Conservation (phyloP, 768 basidiomycete species). For the Amanita polypyramis region DNA sequence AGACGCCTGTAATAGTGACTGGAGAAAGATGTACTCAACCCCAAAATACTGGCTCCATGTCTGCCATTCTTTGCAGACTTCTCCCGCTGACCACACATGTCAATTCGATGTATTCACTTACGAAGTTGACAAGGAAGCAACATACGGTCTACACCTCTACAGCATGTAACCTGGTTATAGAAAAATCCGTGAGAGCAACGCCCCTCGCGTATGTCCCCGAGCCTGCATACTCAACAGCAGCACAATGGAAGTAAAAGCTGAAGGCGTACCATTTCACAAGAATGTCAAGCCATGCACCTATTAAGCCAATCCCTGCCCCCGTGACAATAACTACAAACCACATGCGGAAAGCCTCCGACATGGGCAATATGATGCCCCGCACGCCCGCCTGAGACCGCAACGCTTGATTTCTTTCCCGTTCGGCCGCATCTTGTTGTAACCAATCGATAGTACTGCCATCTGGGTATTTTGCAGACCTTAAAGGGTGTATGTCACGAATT, state of each 20-base stretch:
- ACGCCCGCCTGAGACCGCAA: slow-evolving; percentile 42
- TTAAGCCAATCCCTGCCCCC: slow-evolving; percentile 55
- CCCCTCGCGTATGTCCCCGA: slow-evolving; percentile 61
- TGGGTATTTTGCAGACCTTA: slow-evolving; percentile 31
- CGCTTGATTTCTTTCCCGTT: slow-evolving; percentile 43
- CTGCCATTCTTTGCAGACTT: slow-evolving; percentile 55
- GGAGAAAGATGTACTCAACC: slow-evolving; percentile 43
- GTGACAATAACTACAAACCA: slow-evolving; percentile 63
- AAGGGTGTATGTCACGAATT: slow-evolving; percentile 16
- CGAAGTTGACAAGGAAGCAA: slow-evolving; percentile 10
- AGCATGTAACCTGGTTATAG: slow-evolving; percentile 64
- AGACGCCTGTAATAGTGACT: slow-evolving; percentile 54
- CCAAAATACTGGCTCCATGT: slow-evolving; percentile 55
- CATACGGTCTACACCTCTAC: slow-evolving; percentile 54
- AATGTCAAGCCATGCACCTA: slow-evolving; percentile 65
- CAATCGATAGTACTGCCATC: slow-evolving; percentile 63
- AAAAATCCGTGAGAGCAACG: slow-evolving; percentile 59
- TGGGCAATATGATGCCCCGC: slow-evolving; percentile 42
- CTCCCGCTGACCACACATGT: slow-evolving; percentile 37
- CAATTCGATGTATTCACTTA: slow-evolving; percentile 1
- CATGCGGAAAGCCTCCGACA: slow-evolving; percentile 46
- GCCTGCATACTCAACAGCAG: slow-evolving; percentile 26
- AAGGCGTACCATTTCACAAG: slow-evolving; percentile 56
- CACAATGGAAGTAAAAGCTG: background rate
- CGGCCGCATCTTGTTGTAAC: slow-evolving; percentile 53